Conservation (phyloP, 1,284 basidiomycete species). For the Leccinum solheimii region DNA sequence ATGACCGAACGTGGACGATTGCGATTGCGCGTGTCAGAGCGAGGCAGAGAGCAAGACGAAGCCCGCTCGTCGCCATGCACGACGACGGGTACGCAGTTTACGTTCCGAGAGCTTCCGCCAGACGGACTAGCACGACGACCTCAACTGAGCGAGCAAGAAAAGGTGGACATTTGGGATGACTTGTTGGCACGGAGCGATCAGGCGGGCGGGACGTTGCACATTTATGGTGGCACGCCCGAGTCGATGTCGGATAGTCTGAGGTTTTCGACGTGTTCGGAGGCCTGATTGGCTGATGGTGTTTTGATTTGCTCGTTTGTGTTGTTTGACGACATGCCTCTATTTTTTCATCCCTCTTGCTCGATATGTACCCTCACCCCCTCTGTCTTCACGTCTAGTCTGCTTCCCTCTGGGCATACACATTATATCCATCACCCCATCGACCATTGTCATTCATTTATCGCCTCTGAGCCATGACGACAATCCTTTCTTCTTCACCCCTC, state of each 20-base stretch:
- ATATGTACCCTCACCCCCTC: neutral
- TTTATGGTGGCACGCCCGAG: constrained; percentile 38
- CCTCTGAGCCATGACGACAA: constrained; percentile 3
- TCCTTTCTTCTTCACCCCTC: neutral
- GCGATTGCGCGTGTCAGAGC: neutral
- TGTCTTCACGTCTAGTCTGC: neutral
- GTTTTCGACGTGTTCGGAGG: constrained; percentile 36
- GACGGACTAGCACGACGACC: constrained; percentile 31
- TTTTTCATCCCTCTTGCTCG: neutral
- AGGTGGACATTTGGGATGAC: constrained; percentile 68
- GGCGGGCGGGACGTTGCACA: constrained; percentile 69
- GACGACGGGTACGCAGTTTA: constrained; percentile 35
- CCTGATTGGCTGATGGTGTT: constrained; percentile 7
- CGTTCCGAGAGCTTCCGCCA: constrained; percentile 48
- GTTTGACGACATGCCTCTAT: neutral
- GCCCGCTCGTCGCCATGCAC: neutral
- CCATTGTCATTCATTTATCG: neutral
- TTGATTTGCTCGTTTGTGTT: neutral
- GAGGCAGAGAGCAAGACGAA: neutral
- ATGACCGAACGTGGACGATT: neutral
- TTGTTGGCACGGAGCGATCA: constrained; percentile 59
- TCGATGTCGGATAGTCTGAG: constrained; percentile 48
- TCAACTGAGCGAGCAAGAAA: constrained; percentile 61
- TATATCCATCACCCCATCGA: neutral
- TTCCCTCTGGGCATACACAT: neutral